A percentile compares a stretch with the other conserved stretches of the same genome.
These are phyloP conservation scores for Lactarius trivialis DNA, from an alignment of 768 basidiomycete genomes.

Conservation along the genomic window DNA sequence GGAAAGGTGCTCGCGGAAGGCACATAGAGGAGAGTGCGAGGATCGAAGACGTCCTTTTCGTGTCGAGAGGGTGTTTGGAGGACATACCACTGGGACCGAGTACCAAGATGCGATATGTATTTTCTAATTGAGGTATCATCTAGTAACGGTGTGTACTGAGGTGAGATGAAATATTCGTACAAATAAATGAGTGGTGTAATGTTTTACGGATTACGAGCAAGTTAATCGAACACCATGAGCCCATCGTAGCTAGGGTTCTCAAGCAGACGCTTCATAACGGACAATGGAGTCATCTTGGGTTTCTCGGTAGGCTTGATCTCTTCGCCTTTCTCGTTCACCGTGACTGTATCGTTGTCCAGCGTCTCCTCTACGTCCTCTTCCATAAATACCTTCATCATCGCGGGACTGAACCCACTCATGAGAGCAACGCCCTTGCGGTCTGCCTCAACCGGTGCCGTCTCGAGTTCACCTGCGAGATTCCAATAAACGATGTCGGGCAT, in stretches of 20 bases:
- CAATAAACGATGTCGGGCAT: conserved; percentile 71
- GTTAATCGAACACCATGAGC: conserved; percentile 50
- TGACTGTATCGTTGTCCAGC: conserved; percentile 25
- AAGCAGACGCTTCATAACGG: conserved; percentile 37
- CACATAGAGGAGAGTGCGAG: conserved; percentile 28
- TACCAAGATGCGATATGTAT: neutral
- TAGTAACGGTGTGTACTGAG: neutral
- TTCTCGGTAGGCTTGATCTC: conserved; percentile 30
- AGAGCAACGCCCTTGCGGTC: conserved; percentile 58
- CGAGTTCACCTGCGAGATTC: conserved; percentile 40
- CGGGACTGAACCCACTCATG: conserved; percentile 62
- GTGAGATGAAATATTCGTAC: neutral
- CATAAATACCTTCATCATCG: conserved; percentile 69
- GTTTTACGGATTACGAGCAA: neutral
- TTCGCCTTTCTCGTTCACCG: conserved; percentile 34
- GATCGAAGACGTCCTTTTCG: conserved; percentile 28
- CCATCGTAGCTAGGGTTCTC: conserved; percentile 47
- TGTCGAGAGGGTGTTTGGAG: conserved; percentile 33
- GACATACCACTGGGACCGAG: conserved; percentile 32
- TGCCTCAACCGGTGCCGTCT: conserved; percentile 43
- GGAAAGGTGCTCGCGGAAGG: conserved; percentile 36
- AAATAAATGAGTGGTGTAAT: neutral
- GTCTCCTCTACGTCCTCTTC: conserved; percentile 39
- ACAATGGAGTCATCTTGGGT: conserved; percentile 31
- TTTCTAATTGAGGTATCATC: neutral